Evolutionary conservation across 2,329 filamentous ascomycete species (phyloP), one percentile per base, ranked within the genome.

Genomic region (Colletotrichum sp.): DNA sequence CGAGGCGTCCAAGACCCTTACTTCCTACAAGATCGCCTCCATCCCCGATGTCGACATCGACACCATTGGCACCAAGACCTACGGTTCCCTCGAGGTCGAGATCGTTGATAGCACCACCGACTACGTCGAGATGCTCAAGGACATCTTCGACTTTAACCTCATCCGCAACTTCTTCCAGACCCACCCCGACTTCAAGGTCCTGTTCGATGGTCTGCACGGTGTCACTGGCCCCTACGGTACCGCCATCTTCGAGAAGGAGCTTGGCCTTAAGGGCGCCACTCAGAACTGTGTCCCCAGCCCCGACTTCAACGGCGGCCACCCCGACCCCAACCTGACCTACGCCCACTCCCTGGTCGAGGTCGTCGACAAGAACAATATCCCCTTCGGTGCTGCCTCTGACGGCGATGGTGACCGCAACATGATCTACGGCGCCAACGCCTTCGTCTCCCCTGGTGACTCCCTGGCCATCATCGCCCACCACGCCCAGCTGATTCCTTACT

Each of bases 401-500:
- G 97, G 97, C 80, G 97, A 99, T 82, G 97, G 97, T 82, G 97
- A 99, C 89, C 95, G 97, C 81, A 99, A 99, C 92, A 99, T 99
- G 97, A 99, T 99, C 83, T 99, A 99, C 87, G 97, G 97, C 78
- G 96, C 96, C 79, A 96, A 98, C 82, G 93, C 94, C 60, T 99
- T 99, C 83, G 97, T 99, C 77, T 99, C 96, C 9, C 97, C 97
- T 9, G 97, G 97, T 83, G 97, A 99, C 89, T 98, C 95, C 82
- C 90, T 99, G 82, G 97, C 97, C 82, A 99, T 99, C 84, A 99
- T 99, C 83, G 96, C 97, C 65, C 97, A 99, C 89, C 94, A 99
- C 85, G 96, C 97, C 80, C 92, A 98, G 81, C 92, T 98, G 76
- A 99, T 99, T 82, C 97, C 97, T 75, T 99, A 98, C 89, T 99